phyloP scores from a whole-genome alignment of 371 early-diverging fungal species.

The Saksenaea vasiformis region DNA sequence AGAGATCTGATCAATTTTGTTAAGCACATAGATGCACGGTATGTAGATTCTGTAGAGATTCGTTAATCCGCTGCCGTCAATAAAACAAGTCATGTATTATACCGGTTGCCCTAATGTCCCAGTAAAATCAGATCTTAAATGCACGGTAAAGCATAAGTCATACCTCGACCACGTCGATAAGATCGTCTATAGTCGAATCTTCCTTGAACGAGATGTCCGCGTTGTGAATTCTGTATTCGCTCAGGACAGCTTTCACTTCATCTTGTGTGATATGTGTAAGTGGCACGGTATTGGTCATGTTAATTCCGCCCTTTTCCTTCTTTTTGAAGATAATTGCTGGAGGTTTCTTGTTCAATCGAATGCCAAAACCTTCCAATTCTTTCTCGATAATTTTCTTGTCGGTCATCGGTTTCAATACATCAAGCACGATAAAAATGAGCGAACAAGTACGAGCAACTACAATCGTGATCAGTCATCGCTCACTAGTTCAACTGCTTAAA shows the following conservation, averaged over 20 bases:
- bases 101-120: conserved; percentile 63
- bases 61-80: background rate
- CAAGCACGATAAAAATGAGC: conserved; percentile 93
- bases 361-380: conserved; percentile 99
- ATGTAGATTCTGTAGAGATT: conserved; percentile 59
- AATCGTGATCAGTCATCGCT: conserved; percentile 12
- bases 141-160: background rate
- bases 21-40: conserved; percentile 89
- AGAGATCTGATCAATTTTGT: conserved; percentile 96
- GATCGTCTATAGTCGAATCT: conserved; percentile 88
- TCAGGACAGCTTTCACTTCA: conserved; percentile 84
- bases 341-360: conserved; percentile 94
- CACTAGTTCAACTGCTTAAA: background rate
- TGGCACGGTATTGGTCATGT: conserved; percentile 86
- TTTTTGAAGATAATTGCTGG: conserved; percentile 96
- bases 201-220: conserved; percentile 91
- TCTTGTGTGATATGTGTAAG: conserved; percentile 85
- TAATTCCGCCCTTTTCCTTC: conserved; percentile 95
- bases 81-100: conserved; percentile 28
- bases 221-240: conserved; percentile 93
- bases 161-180: conserved; percentile 94
- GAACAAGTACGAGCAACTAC: conserved; percentile 93
- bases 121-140: background rate
- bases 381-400: conserved; percentile 95
- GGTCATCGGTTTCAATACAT: conserved; percentile 94